Evolutionary conservation across 208 protist species (phyloP), one percentile per base, ranked within the genome.

Genomic region (Acanthamoeba divionensis): DNA sequence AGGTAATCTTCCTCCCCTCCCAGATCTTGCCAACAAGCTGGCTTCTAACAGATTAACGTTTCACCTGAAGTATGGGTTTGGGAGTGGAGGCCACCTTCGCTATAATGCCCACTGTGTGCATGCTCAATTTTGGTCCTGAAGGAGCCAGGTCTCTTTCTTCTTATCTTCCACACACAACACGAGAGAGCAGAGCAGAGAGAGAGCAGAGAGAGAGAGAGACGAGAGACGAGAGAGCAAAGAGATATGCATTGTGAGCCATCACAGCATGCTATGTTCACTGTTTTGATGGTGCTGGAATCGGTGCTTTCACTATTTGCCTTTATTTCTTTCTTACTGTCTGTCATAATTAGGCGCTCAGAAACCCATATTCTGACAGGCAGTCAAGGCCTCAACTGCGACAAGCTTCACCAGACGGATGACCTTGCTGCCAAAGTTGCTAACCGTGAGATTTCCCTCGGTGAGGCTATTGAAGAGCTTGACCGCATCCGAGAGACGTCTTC

Each of bases 371-470:
- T 83, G 2, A 24, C 50, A 2, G 13, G 50, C 33, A 5, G 21
- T 1, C 73, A 83, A 13, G 33, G 73, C 29, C 73, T 83, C 26
- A 41, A 83, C 48, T 83, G 73, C 48, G 73, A 47, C 26, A 83
- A 83, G 33, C 73, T 83, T 7, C 63, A 65, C 48, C 63, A 54
- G 73, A 83, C 73, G n/a, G n/a, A 83, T 21, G 73, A 83, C 5
- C 29, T 83, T 29, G 63, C 63, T 8, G 73, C 73, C 26, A 13
- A 54, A 7, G 0, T 83, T 24, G 18, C 41, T 18, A 62, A 62
- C 73, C 33, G 45, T 33, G 73, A 83, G 24, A 83, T 83, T 18
- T 47, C 57, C 15, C 24, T 83, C 31, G 50, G 50, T 3, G 73
- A 83, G 7, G 73, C 73, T 2, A 38, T 62, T 4, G 73, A 65